These are phyloP conservation scores for Russula abietina DNA, from an alignment of 768 basidiomycete genomes.

Conservation along the genomic window DNA sequence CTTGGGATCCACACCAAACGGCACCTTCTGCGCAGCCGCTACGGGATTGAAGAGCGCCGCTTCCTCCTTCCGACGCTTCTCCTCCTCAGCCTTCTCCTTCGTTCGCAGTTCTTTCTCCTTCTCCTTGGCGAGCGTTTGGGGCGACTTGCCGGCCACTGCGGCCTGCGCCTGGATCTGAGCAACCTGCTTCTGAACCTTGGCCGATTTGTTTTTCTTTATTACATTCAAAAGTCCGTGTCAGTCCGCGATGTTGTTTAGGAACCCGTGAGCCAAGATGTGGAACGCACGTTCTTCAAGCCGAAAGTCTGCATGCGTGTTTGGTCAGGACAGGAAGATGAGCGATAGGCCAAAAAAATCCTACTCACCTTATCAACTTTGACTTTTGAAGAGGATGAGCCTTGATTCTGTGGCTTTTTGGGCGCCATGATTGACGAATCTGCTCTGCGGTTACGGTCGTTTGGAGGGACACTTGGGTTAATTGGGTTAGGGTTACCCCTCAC, in stretches of 20 bases:
- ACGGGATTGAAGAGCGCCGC: slow-evolving; percentile 77
- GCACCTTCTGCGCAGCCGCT: slow-evolving; percentile 70
- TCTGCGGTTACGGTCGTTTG: background rate
- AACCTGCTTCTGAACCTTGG: slow-evolving; percentile 86
- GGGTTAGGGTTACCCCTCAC: slow-evolving; percentile 8
- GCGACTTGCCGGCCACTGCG: slow-evolving; percentile 70
- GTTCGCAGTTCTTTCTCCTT: slow-evolving; percentile 72
- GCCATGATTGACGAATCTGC: slow-evolving; percentile 46
- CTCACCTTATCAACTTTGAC: slow-evolving; percentile 76
- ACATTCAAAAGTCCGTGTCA: slow-evolving; percentile 1
- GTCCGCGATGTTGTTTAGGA: background rate
- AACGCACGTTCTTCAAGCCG: slow-evolving; percentile 78
- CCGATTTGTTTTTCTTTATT: slow-evolving; percentile 83
- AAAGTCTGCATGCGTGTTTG: slow-evolving; percentile 54
- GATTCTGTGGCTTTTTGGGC: slow-evolving; percentile 64
- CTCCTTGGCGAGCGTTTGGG: slow-evolving; percentile 74
- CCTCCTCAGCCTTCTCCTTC: slow-evolving; percentile 72
- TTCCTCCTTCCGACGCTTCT: slow-evolving; percentile 80
- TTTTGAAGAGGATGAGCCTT: slow-evolving; percentile 55
- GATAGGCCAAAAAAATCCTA: slow-evolving; percentile 26
- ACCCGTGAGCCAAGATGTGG: background rate
- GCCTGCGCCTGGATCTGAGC: slow-evolving; percentile 75
- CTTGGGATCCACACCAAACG: slow-evolving; percentile 96
- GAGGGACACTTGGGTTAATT: background rate
- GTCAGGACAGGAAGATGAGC: slow-evolving; percentile 27